Conservation (phyloP, 257 asterid genomes). For the Nyctanthes arbortristis region DNA sequence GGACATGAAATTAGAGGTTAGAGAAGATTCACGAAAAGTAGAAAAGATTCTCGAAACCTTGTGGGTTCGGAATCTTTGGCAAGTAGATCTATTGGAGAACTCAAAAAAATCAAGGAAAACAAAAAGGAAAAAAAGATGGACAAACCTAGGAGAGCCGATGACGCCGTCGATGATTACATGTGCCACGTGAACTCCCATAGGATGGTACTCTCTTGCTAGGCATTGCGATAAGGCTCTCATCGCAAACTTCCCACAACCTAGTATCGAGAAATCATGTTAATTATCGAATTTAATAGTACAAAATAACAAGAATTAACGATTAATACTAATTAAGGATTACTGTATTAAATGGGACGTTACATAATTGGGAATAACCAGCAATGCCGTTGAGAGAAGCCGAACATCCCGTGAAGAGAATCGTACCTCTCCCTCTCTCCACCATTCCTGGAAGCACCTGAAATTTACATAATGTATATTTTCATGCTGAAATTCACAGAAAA, state of each 20-base stretch:
- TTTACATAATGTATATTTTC: no score
- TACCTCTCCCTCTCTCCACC: constrained; percentile 85
- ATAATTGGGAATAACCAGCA: constrained; percentile 75
- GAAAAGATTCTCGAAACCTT: constrained; percentile 28
- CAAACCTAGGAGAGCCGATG: constrained; percentile 59
- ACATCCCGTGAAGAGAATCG: constrained; percentile 85
- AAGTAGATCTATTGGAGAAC: background rate
- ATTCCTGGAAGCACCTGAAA: constrained; percentile 74
- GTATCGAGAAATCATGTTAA: background rate
- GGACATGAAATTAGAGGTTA: constrained; percentile 2
- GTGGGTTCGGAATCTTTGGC: constrained; percentile 32
- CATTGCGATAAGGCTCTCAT: constrained; percentile 80
- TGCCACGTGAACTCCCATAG: constrained; percentile 82
- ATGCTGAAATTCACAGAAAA: background rate
- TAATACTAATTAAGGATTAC: no score
- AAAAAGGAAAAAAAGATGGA: background rate
- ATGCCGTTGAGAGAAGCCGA: constrained; percentile 69
- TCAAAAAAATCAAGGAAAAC: no score
- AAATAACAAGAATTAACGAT: no score
- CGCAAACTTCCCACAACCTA: constrained; percentile 89
- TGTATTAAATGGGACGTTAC: constrained; percentile 25
- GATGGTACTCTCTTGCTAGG: constrained; percentile 73
- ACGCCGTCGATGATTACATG: constrained; percentile 81
- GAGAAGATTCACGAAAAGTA: constrained; percentile 19
- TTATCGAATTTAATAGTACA: background rate